A percentile compares a stretch with the other conserved stretches of the same genome.
phyloP scores from a whole-genome alignment of 257 asterid genomes.

The Cynanchum wilfordii region DNA sequence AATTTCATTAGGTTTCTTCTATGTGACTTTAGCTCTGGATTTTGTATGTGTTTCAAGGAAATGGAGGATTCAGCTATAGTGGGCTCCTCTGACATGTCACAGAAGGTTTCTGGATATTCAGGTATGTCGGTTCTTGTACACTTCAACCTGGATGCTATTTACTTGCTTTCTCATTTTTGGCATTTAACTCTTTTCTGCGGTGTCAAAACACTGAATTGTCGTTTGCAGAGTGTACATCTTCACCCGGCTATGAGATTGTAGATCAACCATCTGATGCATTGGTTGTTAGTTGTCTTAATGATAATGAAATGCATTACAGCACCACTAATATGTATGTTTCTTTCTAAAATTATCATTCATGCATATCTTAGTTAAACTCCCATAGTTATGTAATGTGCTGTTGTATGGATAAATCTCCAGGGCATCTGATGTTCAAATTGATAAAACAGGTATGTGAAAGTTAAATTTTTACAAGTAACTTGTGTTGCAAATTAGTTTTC shows the following conservation, averaged over 20 bases:
- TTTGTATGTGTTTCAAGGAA: conserved; percentile 36
- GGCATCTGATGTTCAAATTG: conserved; percentile 15
- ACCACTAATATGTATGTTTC: conserved; percentile 16
- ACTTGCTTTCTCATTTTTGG: neutral
- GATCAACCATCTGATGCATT: conserved; percentile 39
- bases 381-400: neutral
- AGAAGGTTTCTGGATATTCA: conserved; percentile 61
- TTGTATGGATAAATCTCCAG: conserved; percentile 3
- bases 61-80: conserved; percentile 51
- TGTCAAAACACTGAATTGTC: neutral
- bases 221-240: conserved; percentile 27
- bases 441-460: conserved; percentile 16
- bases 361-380: neutral
- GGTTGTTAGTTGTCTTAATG: conserved; percentile 31
- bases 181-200: neutral
- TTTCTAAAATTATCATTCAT: neutral
- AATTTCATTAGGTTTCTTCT: neutral
- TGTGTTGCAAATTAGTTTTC: neutral
- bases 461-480: neutral
- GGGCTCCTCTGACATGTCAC: conserved; percentile 49
- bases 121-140: conserved; percentile 29
- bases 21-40: neutral
- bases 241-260: conserved; percentile 23
- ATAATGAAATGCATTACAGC: conserved; percentile 20
- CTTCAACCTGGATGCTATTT: neutral